Evolutionary conservation across 768 basidiomycete genomes (phyloP).

Genomic region (Macrolepiota dolichaula): DNA sequence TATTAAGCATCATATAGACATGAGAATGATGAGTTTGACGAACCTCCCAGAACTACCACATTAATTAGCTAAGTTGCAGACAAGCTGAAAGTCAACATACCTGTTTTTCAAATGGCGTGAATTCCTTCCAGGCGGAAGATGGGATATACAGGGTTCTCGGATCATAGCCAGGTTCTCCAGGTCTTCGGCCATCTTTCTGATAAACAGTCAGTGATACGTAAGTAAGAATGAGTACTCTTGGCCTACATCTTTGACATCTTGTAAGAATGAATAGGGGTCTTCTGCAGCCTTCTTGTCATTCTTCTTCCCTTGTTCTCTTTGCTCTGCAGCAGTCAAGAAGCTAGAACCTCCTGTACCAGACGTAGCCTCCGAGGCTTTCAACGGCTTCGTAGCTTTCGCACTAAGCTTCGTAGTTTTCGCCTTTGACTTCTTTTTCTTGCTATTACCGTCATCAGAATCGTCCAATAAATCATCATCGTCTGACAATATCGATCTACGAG

Average conservation of each 20-base stretch:
- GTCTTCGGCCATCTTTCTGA: slow-evolving; percentile 77
- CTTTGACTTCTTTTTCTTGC: slow-evolving; percentile 30
- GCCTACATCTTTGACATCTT: slow-evolving; percentile 68
- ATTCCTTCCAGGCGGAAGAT: slow-evolving; percentile 66
- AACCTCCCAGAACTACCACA: slow-evolving; percentile 69
- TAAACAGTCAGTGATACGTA: slow-evolving; percentile 2
- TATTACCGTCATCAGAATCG: slow-evolving; percentile 22
- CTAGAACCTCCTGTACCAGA: slow-evolving; percentile 27
- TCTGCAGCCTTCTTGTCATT: slow-evolving; percentile 80
- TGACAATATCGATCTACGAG: slow-evolving; percentile 34
- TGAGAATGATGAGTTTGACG: slow-evolving; percentile 19
- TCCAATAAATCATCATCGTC: slow-evolving; percentile 38
- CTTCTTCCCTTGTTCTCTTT: slow-evolving; percentile 70
- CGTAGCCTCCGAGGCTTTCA: slow-evolving; percentile 16
- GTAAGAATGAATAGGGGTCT: slow-evolving; percentile 71
- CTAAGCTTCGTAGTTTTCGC: slow-evolving; percentile 29
- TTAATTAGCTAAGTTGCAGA: not conserved
- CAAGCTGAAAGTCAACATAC: slow-evolving; percentile 26
- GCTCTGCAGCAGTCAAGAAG: slow-evolving; percentile 85
- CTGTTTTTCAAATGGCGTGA: slow-evolving; percentile 96
- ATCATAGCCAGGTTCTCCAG: slow-evolving; percentile 86
- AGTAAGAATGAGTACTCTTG: not conserved
- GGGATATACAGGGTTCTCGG: slow-evolving; percentile 86
- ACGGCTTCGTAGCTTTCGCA: slow-evolving; percentile 18
- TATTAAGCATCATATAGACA: slow-evolving; percentile 1